Base-by-base conservation (phyloP, 139 green algal genomes). In the Chloropicon primus region DNA sequence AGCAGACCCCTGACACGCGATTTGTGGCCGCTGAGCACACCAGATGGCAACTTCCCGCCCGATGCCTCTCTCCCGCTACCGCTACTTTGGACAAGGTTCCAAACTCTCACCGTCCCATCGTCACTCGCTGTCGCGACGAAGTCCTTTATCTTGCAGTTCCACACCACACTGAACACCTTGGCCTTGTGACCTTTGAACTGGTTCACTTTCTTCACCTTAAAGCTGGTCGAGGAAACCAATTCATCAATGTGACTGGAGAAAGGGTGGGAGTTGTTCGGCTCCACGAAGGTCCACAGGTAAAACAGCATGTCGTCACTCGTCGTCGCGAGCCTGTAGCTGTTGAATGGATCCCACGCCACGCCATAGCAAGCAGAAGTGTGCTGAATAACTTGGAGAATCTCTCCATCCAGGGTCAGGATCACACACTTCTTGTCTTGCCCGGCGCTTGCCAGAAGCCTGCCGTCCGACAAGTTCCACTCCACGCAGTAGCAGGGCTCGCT, bases 91-190 rank as follows among this genome's bases (percentile, higher is more conserved):
- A 24, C 22, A n/a, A 80, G 41, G 72, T 86, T 78, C 85, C 85
- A 88, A 53, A 88, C 82, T 0, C 82, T 54, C 1, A 79, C 82
- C 21, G 85, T 86, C 26, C 74, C 62, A 79, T 88, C 86, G 77
- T 88, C 81, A 27, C 72, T 79, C 27, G 53, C 73, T 71, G 54
- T 82, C 0, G 88, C 78, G 71, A 90, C 54, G 53, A 78, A 26
- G n/a, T 78, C 26, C 21, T 25, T 72, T 41, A 88, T 2, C 25
- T 88, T 80, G n/a, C 82, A 81, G 1, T 79, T 85, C 80, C 82
- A 90, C 21, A 77, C 77, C 24, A 90, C 81, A 25, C 53, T 75
- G 81, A 81, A 85, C 22, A 71, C 78, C 26, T 71, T 77, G 10
- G 77, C 24, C 3, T 28, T 76, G 62, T 81, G 77, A 23, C 71